Evolutionary conservation across 1,139 yeast genomes (phyloP), one percentile per base, ranked within the genome.

Genomic region (Blastobotrys illinoisensis): DNA sequence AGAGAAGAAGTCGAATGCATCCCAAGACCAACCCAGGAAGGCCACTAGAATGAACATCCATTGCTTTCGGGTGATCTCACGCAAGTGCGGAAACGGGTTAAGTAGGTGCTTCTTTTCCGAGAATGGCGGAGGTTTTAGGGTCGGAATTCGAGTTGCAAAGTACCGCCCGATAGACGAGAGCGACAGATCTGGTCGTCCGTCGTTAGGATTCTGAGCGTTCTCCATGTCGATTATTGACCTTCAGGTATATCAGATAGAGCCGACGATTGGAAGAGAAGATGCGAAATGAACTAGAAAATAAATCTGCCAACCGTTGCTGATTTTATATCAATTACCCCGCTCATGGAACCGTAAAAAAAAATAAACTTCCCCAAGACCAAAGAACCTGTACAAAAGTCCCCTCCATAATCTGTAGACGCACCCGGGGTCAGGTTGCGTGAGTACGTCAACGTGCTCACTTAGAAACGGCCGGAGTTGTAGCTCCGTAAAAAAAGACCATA

Each of bases 1-100:
- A 28, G 85, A 76, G 68, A 86, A 87, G 70, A 84, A 87, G 70
- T 86, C 95, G 68, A 86, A 77, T 2, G 95, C 86, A 67, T 86
- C 95, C 79, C 88, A 79, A 3, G 89, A 78, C 95, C 95, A 87
- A 28, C 86, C 88, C 58, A 76, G 66, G 62, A 83, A 82, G 2
- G 89, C 90, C 48, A 83, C 74, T 26, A 75, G 57, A 64, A 85
- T 83, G 67, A 83, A 81, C 53, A 79, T 74, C 88, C 90, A 83
- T 56, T 82, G 83, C 52, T 69, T 71, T 49, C 71, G 66, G 20
- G 73, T 73, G 65, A 84, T 74, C 58, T 68, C 66, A 21, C 67
- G 67, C 36, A 83, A 71, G 26, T 79, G 80, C 0, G 83, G 83
- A 45, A 82, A 59, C 1, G 87, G 87, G 64, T 83, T 82, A 46